Evolutionary conservation across 2,329 filamentous ascomycete species (phyloP), one percentile per base, ranked within the genome.

Genomic region (Fusarium anguioides): DNA sequence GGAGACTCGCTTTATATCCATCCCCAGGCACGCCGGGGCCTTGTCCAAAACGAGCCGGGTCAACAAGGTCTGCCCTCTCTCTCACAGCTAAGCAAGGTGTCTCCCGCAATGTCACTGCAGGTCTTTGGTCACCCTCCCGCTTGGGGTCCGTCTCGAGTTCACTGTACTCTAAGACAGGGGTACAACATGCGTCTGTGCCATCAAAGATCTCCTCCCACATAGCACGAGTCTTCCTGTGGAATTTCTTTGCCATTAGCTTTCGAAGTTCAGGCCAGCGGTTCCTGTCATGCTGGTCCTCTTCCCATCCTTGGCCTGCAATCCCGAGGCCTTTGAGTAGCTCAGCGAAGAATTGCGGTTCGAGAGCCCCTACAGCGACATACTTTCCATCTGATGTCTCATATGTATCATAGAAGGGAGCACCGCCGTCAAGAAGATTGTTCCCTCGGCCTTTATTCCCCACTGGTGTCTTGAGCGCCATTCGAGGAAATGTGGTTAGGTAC

Each of bases 201-300:
- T 97, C 92, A 75, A 97, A 98, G 8, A 97, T 81, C 5, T 62
- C 75, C 78, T 97, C 95, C 95, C 95, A 98, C 76, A 97, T 90
- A 1, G 78, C 75, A 31, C 94, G 84, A 6, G 90, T 91, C 80
- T 89, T 93, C 41, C 81, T 78, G 75, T 84, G 87, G 77, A 98
- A 97, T 1, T 81, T 82, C 5, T 75, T 75, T 4, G 84, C 84
- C 68, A 97, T 90, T 4, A 87, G 75, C 2, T 78, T 73, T 48
- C 84, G 84, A 71, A 97, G 82, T 44, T 82, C 85, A 0, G 87
- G 85, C 94, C 94, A 97, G 21, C 84, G 84, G 2, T 69, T 79
- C 53, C 82, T 83, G 71, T 96, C 88, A 33, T 86, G 75, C 37
- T 91, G 81, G 46, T 81, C 81, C 53, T 80, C 78, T 60, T 86